A percentile compares a stretch with the other conserved stretches of the same genome.
These are phyloP conservation scores for Rostrohypoxylon terebratum DNA, from an alignment of 495 filamentous ascomycete genomes.

Conservation along the genomic window DNA sequence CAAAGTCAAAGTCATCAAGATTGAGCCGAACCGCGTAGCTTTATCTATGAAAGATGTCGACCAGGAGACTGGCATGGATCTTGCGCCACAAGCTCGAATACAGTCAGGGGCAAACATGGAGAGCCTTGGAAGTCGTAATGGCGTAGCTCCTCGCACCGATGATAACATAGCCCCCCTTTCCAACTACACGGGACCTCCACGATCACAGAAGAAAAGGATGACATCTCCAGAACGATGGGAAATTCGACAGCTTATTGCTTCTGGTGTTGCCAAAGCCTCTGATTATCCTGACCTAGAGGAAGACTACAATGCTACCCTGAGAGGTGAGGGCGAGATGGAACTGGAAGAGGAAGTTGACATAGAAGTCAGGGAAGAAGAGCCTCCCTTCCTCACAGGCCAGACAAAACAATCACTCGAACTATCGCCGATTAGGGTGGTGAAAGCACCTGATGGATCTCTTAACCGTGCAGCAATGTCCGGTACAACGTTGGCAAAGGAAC, in stretches of 20 bases:
- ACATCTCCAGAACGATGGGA: constrained; percentile 98
- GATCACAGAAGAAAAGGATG: constrained; percentile 84
- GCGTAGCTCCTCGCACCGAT: constrained; percentile 56
- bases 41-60: constrained; percentile 98
- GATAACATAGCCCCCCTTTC: constrained; percentile 71
- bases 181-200: constrained; percentile 62
- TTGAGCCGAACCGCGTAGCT: constrained; percentile 81
- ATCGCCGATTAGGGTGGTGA: constrained; percentile 94
- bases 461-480: constrained; percentile 96
- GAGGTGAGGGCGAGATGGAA: constrained; percentile 88
- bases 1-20: constrained; percentile 92
- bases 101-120: constrained; percentile 95
- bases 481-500: constrained; percentile 87
- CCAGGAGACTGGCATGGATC: constrained; percentile 86
- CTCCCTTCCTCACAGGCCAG: constrained; percentile 94
- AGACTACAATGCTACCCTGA: constrained; percentile 88
- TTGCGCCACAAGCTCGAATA: constrained; percentile 82
- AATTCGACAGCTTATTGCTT: constrained; percentile 95
- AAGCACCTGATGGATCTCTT: constrained; percentile 94
- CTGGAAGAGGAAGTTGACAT: constrained; percentile 98
- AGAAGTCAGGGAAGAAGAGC: constrained; percentile 94
- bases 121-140: constrained; percentile 76
- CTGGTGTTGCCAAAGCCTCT: constrained; percentile 86
- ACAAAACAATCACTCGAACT: constrained; percentile 95
- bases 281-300: constrained; percentile 97